Percentiles rank a stretch among this genome's conserved stretches.
phyloP scores from a whole-genome alignment of 331 rosid genomes.

The Cydonia oblonga region DNA sequence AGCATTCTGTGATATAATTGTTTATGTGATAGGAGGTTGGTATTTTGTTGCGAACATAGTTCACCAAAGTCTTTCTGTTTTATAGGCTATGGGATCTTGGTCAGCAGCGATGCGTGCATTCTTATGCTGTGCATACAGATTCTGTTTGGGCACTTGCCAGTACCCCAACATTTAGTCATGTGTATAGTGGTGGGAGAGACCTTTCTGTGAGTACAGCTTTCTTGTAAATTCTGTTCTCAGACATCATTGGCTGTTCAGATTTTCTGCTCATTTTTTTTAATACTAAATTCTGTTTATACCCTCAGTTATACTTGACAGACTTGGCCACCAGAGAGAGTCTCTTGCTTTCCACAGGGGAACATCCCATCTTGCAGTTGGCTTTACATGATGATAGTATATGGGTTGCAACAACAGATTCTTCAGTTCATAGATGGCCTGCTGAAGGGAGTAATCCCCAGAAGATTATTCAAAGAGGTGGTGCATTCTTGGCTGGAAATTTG shows the following conservation, averaged over 20 bases:
- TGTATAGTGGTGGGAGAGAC: slow-evolving; percentile 97
- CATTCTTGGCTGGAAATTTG: slow-evolving; percentile 93
- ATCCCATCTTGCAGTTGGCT: slow-evolving; percentile 79
- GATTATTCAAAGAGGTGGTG: slow-evolving; percentile 71
- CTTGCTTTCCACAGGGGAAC: slow-evolving; percentile 83
- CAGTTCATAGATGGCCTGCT: slow-evolving; percentile 84
- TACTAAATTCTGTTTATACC: slow-evolving; percentile 37
- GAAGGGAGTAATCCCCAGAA: slow-evolving; percentile 81
- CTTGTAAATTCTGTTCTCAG: neutral
- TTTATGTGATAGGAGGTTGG: slow-evolving; percentile 4
- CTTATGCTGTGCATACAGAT: slow-evolving; percentile 98
- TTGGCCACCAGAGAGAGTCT: slow-evolving; percentile 96
- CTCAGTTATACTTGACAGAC: slow-evolving; percentile 91
- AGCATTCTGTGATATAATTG: neutral
- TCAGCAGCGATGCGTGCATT: slow-evolving; percentile 94
- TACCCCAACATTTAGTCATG: slow-evolving; percentile 88
- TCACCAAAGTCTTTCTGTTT: slow-evolving; percentile 16
- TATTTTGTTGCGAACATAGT: neutral
- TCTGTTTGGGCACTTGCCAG: slow-evolving; percentile 99
- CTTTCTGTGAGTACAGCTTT: slow-evolving; percentile 68
- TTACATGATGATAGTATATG: slow-evolving; percentile 71
- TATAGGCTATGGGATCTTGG: slow-evolving; percentile 97
- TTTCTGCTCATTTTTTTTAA: slow-evolving; percentile 20
- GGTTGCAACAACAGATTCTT: slow-evolving; percentile 91
- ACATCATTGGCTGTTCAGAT: slow-evolving; percentile 7